Base-by-base conservation (phyloP, 2,329 filamentous ascomycete species). In the Penicillium janthinellum region DNA sequence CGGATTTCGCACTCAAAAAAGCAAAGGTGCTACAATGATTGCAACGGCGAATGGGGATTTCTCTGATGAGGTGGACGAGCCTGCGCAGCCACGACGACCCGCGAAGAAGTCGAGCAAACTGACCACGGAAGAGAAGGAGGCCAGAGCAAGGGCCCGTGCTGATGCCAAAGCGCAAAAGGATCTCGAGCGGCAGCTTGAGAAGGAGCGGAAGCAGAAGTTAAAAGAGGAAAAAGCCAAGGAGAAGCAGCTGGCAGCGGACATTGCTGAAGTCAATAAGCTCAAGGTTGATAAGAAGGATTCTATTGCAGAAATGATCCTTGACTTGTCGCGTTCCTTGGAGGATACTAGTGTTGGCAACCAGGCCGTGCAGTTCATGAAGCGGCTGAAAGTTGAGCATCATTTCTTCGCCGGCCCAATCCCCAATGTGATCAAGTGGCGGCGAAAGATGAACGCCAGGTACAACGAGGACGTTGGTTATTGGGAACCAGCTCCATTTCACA, bases 271-370 rank as follows among this genome's bases (percentile, higher is more conserved):
- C 44, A 94, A 94, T 75, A 91, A 89, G 68, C 77, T 88, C 10
- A 86, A 86, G 54, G 86, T 85, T 0, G 87, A 92, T 75, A 92
- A 91, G 76, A 91, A 90, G 66, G 78, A 87, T 0, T 89, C 90
- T 0, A 85, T 87, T 0, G 83, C 83, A 0, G 90, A 95, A 73
- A 94, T 95, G 90, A 88, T 94, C 53, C 82, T 92, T 1, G 85
- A 91, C 66, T 78, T 94, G 25, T 84, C 90, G 0, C 75, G 77
- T 0, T 82, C 81, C 1, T 76, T 94, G 1, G 75, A 83, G 22
- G 74, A 71, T 10, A 73, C 80, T 0, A 77, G 72, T 38, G 67
- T 82, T 8, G 79, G 77, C 2, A 79, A 75, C 37, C 79, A 81
- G 58, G 70, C 77, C 12, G 61, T 74, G 15, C 76, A 80, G 64